Percentiles rank a stretch among this genome's conserved stretches.
phyloP scores from a whole-genome alignment of 306 rosid species.

The Cicer pinnatifidum region DNA sequence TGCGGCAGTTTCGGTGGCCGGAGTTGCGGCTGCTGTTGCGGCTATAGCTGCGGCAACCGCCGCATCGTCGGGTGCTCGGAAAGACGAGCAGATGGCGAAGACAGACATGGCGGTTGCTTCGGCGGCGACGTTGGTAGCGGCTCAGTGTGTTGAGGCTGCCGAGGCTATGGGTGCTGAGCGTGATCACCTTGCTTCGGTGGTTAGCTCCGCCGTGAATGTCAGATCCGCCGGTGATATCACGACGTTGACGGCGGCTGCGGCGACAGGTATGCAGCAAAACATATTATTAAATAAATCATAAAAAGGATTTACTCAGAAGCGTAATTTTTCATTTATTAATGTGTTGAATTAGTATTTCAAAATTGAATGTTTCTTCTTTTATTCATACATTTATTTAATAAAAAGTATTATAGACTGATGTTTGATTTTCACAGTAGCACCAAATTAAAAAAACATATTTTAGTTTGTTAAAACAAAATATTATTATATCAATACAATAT shows the following conservation, averaged over 20 bases:
- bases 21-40: constrained; percentile 88
- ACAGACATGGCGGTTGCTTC: constrained; percentile 93
- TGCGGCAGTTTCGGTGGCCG: constrained; percentile 91
- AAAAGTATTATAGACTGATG: too few relatives aligned
- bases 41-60: constrained; percentile 93
- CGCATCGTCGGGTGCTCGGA: constrained; percentile 59
- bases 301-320: neutral
- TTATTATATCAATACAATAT: too few relatives aligned
- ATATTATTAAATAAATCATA: neutral
- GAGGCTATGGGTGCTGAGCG: constrained; percentile 98
- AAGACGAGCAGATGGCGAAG: constrained; percentile 77
- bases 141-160: constrained; percentile 97
- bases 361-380: too few relatives aligned
- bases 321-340: neutral
- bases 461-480: too few relatives aligned
- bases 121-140: constrained; percentile 88
- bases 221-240: constrained; percentile 83
- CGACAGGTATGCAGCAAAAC: constrained; percentile 60
- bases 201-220: constrained; percentile 92
- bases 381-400: too few relatives aligned
- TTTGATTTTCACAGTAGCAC: too few relatives aligned
- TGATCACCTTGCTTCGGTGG: constrained; percentile 79
- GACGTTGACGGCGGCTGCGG: constrained; percentile 88
- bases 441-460: too few relatives aligned
- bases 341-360: neutral